phyloP scores from a whole-genome alignment of 768 basidiomycete species.

The Hortiboletus campestris region DNA sequence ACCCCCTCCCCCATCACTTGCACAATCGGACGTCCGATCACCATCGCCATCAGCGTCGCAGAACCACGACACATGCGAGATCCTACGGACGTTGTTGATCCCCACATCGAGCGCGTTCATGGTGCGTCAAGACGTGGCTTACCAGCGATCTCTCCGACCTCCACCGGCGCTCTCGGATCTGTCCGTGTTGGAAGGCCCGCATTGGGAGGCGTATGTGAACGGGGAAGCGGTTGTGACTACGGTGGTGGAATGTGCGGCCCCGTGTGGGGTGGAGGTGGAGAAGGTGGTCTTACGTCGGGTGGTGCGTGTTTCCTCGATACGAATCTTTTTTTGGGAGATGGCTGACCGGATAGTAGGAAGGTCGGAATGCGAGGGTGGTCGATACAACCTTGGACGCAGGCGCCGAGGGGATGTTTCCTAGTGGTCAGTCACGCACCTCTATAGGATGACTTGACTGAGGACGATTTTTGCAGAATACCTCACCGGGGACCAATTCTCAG shows the following conservation, averaged over 20 bases:
- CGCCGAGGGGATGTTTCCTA: constrained; percentile 43
- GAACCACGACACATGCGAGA: constrained; percentile 46
- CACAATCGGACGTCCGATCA: background rate
- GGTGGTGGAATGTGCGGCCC: constrained; percentile 52
- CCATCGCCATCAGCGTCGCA: constrained; percentile 4
- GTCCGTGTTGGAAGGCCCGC: constrained; percentile 47
- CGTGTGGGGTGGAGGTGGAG: constrained; percentile 56
- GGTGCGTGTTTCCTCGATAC: constrained; percentile 35
- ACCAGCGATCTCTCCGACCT: constrained; percentile 42
- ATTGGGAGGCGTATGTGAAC: constrained; percentile 47
- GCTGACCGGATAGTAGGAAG: constrained; percentile 35
- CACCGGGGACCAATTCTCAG: constrained; percentile 62
- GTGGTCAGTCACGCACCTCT: constrained; percentile 34
- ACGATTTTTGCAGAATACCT: constrained; percentile 48
- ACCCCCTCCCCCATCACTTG: background rate
- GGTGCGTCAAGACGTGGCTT: constrained; percentile 51
- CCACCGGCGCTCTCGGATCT: constrained; percentile 54
- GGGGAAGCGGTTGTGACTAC: constrained; percentile 58
- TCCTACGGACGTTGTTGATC: constrained; percentile 63
- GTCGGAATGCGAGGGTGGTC: constrained; percentile 44
- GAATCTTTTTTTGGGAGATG: background rate
- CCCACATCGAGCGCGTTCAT: constrained; percentile 64
- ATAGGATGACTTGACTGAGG: background rate
- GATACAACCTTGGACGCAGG: constrained; percentile 52
- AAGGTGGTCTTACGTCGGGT: constrained; percentile 43